Evolutionary conservation across 2,329 filamentous ascomycete species (phyloP).

Genomic region (Stachybotrys chlorohalonatus): DNA sequence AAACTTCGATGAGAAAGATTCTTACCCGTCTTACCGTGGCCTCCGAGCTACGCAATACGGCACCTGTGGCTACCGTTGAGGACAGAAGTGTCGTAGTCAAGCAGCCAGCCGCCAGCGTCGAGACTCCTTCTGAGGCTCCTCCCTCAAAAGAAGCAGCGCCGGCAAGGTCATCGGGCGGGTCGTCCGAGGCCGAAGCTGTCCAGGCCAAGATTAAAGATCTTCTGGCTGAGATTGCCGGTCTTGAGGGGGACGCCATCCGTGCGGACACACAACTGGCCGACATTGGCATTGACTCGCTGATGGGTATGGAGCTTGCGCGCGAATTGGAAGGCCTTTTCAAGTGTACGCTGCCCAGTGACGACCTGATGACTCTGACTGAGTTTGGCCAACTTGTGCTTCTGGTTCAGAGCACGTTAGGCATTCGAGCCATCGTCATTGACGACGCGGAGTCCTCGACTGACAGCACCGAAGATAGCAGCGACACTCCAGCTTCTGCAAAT

Average conservation of each 20-base stretch:
- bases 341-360: no score
- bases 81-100: neutral
- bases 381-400: no score
- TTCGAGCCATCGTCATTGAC: no score
- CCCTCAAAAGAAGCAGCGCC: neutral
- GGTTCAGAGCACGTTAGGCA: no score
- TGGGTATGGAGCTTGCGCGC: slow-evolving; percentile 28
- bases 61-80: no score
- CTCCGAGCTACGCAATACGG: neutral
- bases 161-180: neutral
- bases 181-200: neutral
- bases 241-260: slow-evolving; percentile 26
- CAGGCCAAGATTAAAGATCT: slow-evolving; percentile 6
- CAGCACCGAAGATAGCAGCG: no score
- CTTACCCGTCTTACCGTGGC: neutral
- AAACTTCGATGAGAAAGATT: neutral
- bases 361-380: no score
- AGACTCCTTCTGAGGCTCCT: neutral
- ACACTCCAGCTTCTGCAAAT: no score
- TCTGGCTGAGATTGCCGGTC: slow-evolving; percentile 20
- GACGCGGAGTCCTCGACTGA: no score
- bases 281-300: slow-evolving; percentile 39
- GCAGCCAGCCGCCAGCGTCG: neutral
- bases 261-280: slow-evolving; percentile 25
- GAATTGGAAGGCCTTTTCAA: slow-evolving; percentile 14